Base-by-base conservation (phyloP, 163 green algal species). In the Chlorella variabilis region DNA sequence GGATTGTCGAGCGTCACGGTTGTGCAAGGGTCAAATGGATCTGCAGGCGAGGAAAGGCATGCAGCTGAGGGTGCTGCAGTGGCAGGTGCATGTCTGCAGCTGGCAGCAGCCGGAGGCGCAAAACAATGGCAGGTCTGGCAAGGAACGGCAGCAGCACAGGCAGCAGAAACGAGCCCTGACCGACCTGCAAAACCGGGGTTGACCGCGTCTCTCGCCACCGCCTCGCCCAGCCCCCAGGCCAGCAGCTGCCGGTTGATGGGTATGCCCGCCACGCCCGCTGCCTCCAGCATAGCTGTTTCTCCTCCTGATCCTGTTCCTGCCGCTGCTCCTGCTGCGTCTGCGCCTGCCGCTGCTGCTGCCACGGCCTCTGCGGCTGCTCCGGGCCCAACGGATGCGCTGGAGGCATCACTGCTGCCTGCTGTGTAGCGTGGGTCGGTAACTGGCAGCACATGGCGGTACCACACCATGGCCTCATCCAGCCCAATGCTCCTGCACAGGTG, bases 1-100 rank as follows among this genome's bases (percentile, higher is more conserved):
- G 87, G 90, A 70, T 96, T 91, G 84, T 96, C 92, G 15, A 97
- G 85, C 0, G 94, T 97, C 36, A 93, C 80, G 23, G 91, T 91
- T 6, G 18, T 73, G n/a, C n/a, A n/a, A 70, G 83, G 78, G 17
- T 86, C 45, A 34, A 85, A 87, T 5, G 86, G 86, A 63, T 89
- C 42, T 51, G 51, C 75, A 69, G 17, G 67, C 17, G 54, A 27
- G n/a, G n/a, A n/a, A n/a, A n/a, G n/a, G n/a, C n/a, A n/a, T n/a
- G n/a, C n/a, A n/a, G n/a, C n/a, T n/a, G n/a, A n/a, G n/a, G n/a
- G n/a, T n/a, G n/a, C n/a, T n/a, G 45, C 45, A 62, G 18, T n/a
- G 54, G 54, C 54, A 9, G 15, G 20, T 31, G 7, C 20, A 9
- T n/a, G 15, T 29, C n/a, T 62, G 15, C 54, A 29, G 54, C 54